Evolutionary conservation across 441 rosid species (phyloP).

Genomic region (Corymbia citriodora): DNA sequence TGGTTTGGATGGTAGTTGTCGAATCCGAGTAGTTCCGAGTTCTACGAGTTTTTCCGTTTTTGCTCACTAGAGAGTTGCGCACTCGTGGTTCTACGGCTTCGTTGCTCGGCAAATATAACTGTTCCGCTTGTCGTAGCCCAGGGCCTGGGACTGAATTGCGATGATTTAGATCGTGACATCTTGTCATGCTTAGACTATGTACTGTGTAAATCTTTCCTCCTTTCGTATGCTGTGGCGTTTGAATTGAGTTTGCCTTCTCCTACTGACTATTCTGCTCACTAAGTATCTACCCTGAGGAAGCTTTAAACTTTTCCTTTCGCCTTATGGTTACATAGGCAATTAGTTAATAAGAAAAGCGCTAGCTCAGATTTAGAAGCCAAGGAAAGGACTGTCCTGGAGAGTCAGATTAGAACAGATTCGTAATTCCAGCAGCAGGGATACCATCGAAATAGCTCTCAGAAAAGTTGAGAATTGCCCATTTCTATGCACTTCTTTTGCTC

Average conservation of each 20-base stretch:
- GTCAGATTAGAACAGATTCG: neutral
- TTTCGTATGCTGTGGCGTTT: neutral
- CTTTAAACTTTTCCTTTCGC: neutral
- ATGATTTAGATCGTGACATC: neutral
- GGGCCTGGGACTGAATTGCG: neutral
- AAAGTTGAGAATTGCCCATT: neutral
- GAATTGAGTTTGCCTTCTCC: neutral
- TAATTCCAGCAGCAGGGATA: neutral
- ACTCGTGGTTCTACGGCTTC: neutral
- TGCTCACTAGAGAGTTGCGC: neutral
- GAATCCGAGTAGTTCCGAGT: neutral
- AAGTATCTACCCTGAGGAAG: neutral
- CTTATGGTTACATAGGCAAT: neutral
- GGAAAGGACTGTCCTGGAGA: neutral
- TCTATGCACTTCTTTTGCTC: neutral
- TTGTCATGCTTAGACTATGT: neutral
- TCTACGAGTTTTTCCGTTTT: neutral
- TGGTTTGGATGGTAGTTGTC: neutral
- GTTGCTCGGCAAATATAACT: neutral
- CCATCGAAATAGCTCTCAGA: neutral
- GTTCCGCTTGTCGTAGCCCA: neutral
- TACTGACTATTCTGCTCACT: neutral
- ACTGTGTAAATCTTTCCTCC: neutral
- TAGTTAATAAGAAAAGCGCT: neutral
- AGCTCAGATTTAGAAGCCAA: neutral